These are phyloP conservation scores for Casuarina equisetifolia DNA, from an alignment of 306 rosid genomes.

Conservation along the genomic window DNA sequence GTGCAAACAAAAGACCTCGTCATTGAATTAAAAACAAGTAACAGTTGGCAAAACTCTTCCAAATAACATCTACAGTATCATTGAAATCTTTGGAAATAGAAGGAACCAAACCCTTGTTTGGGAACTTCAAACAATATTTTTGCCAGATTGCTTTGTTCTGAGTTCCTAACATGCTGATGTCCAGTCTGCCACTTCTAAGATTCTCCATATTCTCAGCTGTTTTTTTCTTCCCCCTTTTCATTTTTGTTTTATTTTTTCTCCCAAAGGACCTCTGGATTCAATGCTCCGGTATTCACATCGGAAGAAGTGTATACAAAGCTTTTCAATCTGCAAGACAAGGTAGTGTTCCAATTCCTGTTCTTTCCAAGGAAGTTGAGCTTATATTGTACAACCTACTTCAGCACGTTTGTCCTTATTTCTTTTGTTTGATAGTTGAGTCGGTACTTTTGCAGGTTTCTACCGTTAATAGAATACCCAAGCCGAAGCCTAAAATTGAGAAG, in stretches of 20 bases:
- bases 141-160: neutral
- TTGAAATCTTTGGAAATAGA: neutral
- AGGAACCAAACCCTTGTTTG: neutral
- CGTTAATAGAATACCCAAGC: slow-evolving; percentile 79
- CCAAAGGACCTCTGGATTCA: slow-evolving; percentile 62
- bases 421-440: neutral
- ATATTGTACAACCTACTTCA: slow-evolving; percentile 16
- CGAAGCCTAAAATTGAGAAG: slow-evolving; percentile 82
- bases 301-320: slow-evolving; percentile 68
- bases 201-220: slow-evolving; percentile 3
- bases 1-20: too few relatives aligned
- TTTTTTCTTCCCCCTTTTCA: slow-evolving; percentile 12
- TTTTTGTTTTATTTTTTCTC: neutral
- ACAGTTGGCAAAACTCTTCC: neutral
- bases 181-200: neutral
- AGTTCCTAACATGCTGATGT: neutral
- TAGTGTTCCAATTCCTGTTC: slow-evolving; percentile 33
- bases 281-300: slow-evolving; percentile 74
- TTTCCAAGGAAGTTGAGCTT: slow-evolving; percentile 2
- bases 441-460: slow-evolving; percentile 50
- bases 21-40: neutral
- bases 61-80: neutral
- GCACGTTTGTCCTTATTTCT: slow-evolving; percentile 14
- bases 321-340: slow-evolving; percentile 74
- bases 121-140: neutral